Evolutionary conservation across 192 early-diverging fungal genomes (phyloP), one percentile per base, ranked within the genome.

Genomic region (Jimgerdemannia flammicorona): DNA sequence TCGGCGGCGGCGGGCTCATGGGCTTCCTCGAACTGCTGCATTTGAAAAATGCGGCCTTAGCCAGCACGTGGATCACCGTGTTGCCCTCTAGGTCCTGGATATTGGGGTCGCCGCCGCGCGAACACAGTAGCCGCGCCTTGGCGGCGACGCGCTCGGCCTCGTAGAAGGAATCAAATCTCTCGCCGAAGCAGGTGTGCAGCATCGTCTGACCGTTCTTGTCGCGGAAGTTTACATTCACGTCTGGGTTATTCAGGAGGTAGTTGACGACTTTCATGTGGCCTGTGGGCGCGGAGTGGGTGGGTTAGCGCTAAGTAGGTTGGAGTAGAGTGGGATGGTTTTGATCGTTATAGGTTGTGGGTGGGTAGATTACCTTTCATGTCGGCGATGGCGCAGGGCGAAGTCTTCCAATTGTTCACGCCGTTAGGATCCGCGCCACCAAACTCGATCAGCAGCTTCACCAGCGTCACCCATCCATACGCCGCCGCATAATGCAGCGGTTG

Each of bases 401-500:
- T 79, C 67, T 84, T 85, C 88, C 88, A 89, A 42, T 76, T 20
- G 73, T 89, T 89, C 3, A 59, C 68, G 14, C 76, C 44, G 67
- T 83, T 83, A 3, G 78, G 76, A 39, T 82, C 71, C 39, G 84
- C 80, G 6, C 70, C 66, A 14, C 84, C 87, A 64, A 74, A 82
- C 3, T 69, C 72, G 9, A 89, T 66, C 40, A 89, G 76, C 10
- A 84, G 70, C 43, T 88, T 44, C 2, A 83, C 72, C 18, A 88
- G 66, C 3, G 70, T 67, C 3, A 74, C 29, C 75, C 81, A 82
- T 19, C 88, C 88, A 73, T 78, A 86, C 17, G 81, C 86, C 69
- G 79, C 69, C 3, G 86, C 87, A 69, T 86, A 86, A 74, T 89
- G 87, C 44, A 86, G 40, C n/a, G 86, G 73, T 1, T 59, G 49